Percentiles rank a stretch among this genome's conserved stretches.
These are phyloP conservation scores for Penicillium desertorum DNA, from an alignment of 495 filamentous ascomycete species.

Conservation along the genomic window DNA sequence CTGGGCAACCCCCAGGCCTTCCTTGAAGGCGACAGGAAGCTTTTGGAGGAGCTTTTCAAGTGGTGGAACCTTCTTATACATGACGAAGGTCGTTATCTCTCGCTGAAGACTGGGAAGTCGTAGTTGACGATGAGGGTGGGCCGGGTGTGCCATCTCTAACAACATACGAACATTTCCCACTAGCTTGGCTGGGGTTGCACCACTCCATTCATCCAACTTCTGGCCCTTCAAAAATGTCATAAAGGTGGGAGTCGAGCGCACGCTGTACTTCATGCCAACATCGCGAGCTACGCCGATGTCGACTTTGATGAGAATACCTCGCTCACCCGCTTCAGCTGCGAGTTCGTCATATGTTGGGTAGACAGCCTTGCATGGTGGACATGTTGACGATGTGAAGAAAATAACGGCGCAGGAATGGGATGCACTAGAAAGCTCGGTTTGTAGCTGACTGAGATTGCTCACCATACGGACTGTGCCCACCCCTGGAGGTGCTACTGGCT, in stretches of 20 bases:
- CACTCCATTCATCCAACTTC: conserved; percentile 77
- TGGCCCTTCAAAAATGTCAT: conserved; percentile 79
- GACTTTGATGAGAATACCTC: conserved; percentile 76
- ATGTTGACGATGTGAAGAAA: conserved; percentile 91
- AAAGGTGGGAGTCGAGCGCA: conserved; percentile 85
- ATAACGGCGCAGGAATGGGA: conserved; percentile 71
- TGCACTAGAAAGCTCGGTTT: conserved; percentile 57
- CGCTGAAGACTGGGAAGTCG: conserved; percentile 67
- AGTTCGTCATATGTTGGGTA: conserved; percentile 83
- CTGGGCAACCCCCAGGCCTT: conserved; percentile 52
- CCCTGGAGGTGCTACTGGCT: conserved; percentile 19
- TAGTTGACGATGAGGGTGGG: conserved; percentile 72
- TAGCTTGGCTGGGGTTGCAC: conserved; percentile 67
- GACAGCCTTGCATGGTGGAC: conserved; percentile 78
- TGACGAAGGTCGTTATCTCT: conserved; percentile 61
- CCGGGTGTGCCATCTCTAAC: conserved; percentile 71
- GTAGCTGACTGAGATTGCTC: conserved; percentile 56
- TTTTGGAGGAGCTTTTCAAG: conserved; percentile 81
- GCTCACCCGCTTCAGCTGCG: conserved; percentile 69
- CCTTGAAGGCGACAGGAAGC: conserved; percentile 54
- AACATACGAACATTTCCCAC: conserved; percentile 71
- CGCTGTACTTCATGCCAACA: conserved; percentile 62
- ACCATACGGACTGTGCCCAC: conserved; percentile 50
- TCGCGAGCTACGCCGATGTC: conserved; percentile 69
- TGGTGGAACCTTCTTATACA: conserved; percentile 78